Evolutionary conservation across 768 basidiomycete species (phyloP), one percentile per base, ranked within the genome.

Genomic region (Russula dissimulans): DNA sequence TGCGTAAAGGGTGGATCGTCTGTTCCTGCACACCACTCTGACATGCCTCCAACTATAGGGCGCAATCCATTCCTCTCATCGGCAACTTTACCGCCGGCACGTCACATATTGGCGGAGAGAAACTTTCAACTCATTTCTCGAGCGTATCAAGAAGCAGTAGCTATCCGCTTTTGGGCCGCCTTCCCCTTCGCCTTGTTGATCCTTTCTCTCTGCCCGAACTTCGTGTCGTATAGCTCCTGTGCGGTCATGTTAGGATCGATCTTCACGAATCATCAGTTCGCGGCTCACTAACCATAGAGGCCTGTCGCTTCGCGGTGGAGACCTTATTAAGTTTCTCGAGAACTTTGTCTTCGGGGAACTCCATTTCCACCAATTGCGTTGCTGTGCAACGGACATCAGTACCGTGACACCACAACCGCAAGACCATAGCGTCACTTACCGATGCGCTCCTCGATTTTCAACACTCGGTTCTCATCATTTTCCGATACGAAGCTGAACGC

Each of bases 401-500:
- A 11, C 60, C 32, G 10, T n/a, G 17, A 36, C 17, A 14, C 17
- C 7, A 31, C 18, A 14, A 38, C 26, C 31, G 22, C 31, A 41
- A 31, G 15, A n/a, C 45, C 38, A 3, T 10, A 14, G 11, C 15
- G 14, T 6, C 22, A 78, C 87, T 72, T 69, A 94, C 93, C 81
- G 60, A 97, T 94, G 17, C 91, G 83, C 39, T 81, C 79, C 73
- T 99, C 97, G 57, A 99, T 88, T 61, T 73, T 80, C 66, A 90
- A 65, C 43, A 99, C 83, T 49, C 86, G 77, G 56, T 91, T 86
- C 67, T 95, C 91, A 70, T 98, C 97, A 46, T 81, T 78, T 73
- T 98, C 95, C 2, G 95, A 97, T 54, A 98, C 89, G 69, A 98
- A 91, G 68, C 94, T 98, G 32, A 98, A 79, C 0, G 92, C 92